Evolutionary conservation across 805 yeast genomes (phyloP), one percentile per base, ranked within the genome.

Genomic region (Ascoidea rubescens): DNA sequence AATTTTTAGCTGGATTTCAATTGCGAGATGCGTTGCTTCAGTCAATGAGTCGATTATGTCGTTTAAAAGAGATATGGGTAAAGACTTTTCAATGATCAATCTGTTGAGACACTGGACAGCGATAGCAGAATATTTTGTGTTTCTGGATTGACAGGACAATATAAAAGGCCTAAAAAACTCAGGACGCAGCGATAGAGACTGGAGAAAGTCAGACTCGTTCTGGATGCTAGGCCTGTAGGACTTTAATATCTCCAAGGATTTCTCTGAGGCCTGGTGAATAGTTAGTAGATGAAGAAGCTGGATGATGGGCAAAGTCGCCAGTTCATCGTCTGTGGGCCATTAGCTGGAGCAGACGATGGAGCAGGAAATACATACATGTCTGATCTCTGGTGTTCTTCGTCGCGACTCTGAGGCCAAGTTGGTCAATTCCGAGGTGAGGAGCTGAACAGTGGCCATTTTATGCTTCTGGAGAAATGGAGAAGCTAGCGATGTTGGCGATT

Each of bases 1-100:
- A 10, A 89, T 82, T 61, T 89, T 87, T 56, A 93, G 73, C 65
- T 91, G 97, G 48, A 87, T 83, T 46, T 90, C 97, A 31, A 79
- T 72, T 0, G 93, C 85, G 12, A 85, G 69, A 59, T 80, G 81
- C 0, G 91, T 78, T 0, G 95, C 87, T 53, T 86, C 90, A 37
- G 74, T 71, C 42, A 88, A 71, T 0, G 89, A 81, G 45, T 79
- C 83, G 21, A 91, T 67, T 5, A 91, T 71, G 5, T 74, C 74
- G 17, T 71, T 72, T 17, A 82, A 60, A 48, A 78, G 72, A 3
- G 70, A 67, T 0, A 70, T 67, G 0, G 90, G 81, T 8, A 91
- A 67, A 2, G 81, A 73, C 6, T 68, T 64, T n/a, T 71, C 60
- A 17, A 74, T 64, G 5, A 86, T 77, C 51, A 91, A 66, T 16